Percentiles rank a stretch among this genome's conserved stretches.
Conservation (phyloP, 495 filamentous ascomycete species). For the Penicillium samsonianum region DNA sequence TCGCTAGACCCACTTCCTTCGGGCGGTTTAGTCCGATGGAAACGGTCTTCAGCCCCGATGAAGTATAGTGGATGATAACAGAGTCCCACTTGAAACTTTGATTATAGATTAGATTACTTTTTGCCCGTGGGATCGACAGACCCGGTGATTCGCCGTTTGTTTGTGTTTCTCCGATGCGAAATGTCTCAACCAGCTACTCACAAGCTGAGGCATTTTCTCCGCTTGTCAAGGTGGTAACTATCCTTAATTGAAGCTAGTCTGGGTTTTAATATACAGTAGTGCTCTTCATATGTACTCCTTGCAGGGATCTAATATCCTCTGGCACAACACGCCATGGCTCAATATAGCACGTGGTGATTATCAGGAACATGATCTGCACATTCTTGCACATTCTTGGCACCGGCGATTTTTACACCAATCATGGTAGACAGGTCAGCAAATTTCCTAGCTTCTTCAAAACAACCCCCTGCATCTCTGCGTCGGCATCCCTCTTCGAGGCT, state of each 20-base stretch:
- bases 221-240: neutral
- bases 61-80: constrained; percentile 14
- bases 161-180: neutral
- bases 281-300: neutral
- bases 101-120: neutral
- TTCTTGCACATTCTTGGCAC: neutral
- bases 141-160: constrained; percentile 2
- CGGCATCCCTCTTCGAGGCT: constrained; percentile 56
- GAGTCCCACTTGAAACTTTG: constrained; percentile 6
- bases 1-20: neutral
- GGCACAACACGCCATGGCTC: neutral
- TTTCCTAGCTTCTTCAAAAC: constrained; percentile 56
- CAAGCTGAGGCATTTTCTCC: neutral
- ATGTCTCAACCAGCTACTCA: neutral
- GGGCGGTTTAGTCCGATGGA: neutral
- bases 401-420: constrained; percentile 31
- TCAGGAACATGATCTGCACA: constrained; percentile 1
- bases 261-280: neutral
- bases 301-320: neutral
- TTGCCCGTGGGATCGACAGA: constrained; percentile 6
- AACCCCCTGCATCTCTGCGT: constrained; percentile 53
- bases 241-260: neutral
- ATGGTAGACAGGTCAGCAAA: constrained; percentile 48
- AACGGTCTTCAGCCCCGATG: constrained; percentile 22
- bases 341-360: constrained; percentile 2